Base-by-base conservation (phyloP, 1,139 yeast species). In the Scheffersomyces cryptocercus region DNA sequence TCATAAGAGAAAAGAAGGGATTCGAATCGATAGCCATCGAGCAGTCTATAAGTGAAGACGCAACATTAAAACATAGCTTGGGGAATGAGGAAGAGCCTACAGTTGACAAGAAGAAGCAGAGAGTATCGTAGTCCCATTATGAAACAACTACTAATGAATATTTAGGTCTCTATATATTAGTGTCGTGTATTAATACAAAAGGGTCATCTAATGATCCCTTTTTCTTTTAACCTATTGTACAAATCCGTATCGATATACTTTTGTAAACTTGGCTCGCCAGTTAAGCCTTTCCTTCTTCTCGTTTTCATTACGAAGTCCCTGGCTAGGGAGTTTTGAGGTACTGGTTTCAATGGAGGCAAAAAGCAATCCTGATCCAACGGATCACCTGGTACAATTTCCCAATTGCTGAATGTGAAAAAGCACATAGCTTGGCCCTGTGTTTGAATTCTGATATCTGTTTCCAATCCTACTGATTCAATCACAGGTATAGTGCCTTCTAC, bases 261-360 rank as follows among this genome's bases (percentile, higher is more conserved):
- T 43, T 79, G 75, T 44, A 91, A 62, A 3, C 79, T 76, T 5
- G 96, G 96, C 38, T 88, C 96, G 14, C 86, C 93, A n/a, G 77
- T 71, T 46, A 84, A 62, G 0, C 97, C 98, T 61, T 90, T 91
- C 52, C 97, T 76, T 53, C 83, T 81, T 59, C 99, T 76, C 0
- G 97, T 90, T 64, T 95, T 95, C 65, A 88, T 67, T 37, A 90
- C 85, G 57, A 91, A 89, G 63, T 95, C 99, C 47, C 99, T 73
- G 0, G 97, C 93, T 50, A 91, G 67, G 1, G 87, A 83, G 20
- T 73, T 71, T 0, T 72, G 65, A 3, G 85, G 84, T 1, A 93
- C 97, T 0, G 97, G 88, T 52, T 82, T 82, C 58, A 93, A 71
- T 34, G 83, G 77, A 8, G 90, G 90, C 36, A 89, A 75, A 41